Evolutionary conservation across 352 stramenopile genomes (phyloP).

Genomic region (Globisporangium okanoganense): DNA sequence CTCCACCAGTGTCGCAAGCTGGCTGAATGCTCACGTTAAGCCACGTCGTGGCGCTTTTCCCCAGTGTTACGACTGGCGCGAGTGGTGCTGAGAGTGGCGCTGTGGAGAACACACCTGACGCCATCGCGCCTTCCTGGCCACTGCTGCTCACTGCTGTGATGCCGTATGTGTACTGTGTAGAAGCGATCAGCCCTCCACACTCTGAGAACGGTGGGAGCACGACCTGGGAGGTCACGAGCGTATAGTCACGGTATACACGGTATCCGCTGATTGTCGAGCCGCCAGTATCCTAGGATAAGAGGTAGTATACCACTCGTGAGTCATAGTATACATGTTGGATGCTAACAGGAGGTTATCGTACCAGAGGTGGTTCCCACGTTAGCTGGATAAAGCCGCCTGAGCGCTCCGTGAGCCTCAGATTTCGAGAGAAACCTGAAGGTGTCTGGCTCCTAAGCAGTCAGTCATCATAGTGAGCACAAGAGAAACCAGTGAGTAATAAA

Average conservation of each 20-base stretch:
- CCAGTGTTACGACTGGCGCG: conserved; percentile 21
- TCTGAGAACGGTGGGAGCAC: conserved; percentile 38
- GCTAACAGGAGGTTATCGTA: conserved; percentile 10
- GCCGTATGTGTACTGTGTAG: conserved; percentile 43
- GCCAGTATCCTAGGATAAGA: conserved; percentile 25
- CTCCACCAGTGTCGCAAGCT: conserved; percentile 40
- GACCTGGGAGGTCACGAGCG: conserved; percentile 24
- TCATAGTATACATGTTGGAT: neutral
- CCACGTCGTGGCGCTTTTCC: conserved; percentile 17
- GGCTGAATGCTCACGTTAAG: conserved; percentile 33
- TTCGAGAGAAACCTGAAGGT: conserved; percentile 26
- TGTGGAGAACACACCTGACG: conserved; percentile 24
- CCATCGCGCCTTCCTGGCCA: conserved; percentile 29
- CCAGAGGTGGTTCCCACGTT: conserved; percentile 37
- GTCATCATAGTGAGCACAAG: neutral
- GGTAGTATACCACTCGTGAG: neutral
- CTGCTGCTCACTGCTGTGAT: conserved; percentile 33
- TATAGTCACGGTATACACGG: conserved; percentile 54
- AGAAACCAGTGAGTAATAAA: too few relatives aligned
- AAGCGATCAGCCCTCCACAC: conserved; percentile 33
- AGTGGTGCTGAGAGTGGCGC: conserved; percentile 24
- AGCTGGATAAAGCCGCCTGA: conserved; percentile 44
- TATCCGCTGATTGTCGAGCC: conserved; percentile 43
- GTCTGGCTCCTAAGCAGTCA: conserved; percentile 26
- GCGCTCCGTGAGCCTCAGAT: conserved; percentile 20